Percentiles rank a stretch among this genome's conserved stretches.
Evolutionary conservation across 495 filamentous ascomycete species (phyloP).

Genomic region (Penicillium herquei): DNA sequence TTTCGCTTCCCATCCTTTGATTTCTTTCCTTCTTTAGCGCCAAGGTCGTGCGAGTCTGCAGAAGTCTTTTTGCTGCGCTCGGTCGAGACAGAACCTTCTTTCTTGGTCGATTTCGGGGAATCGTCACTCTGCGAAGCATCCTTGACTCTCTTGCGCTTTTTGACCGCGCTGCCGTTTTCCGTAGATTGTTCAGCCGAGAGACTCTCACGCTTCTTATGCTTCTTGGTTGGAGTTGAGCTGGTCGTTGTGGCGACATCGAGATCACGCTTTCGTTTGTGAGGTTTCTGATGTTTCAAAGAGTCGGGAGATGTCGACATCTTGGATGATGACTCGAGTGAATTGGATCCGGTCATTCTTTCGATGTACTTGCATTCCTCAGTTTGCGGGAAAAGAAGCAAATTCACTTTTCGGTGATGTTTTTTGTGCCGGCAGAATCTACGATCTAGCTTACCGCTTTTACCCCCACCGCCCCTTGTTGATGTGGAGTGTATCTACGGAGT

Average conservation of each 20-base stretch:
- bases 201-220: constrained; percentile 35
- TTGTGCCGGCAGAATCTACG: constrained; percentile 14
- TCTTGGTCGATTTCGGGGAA: constrained; percentile 22
- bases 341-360: constrained; percentile 28
- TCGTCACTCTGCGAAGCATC: constrained; percentile 12
- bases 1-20: constrained; percentile 29
- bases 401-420: constrained; percentile 16
- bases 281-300: constrained; percentile 29
- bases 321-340: constrained; percentile 17
- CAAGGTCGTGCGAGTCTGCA: constrained; percentile 19
- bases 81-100: constrained; percentile 33
- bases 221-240: constrained; percentile 38
- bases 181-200: constrained; percentile 10
- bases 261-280: constrained; percentile 43
- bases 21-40: constrained; percentile 26
- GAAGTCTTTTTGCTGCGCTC: constrained; percentile 20
- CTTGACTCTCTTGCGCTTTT: constrained; percentile 26
- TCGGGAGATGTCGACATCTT: constrained; percentile 20
- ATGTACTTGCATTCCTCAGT: constrained; percentile 5
- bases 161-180: constrained; percentile 16
- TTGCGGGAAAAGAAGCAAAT: constrained; percentile 13
- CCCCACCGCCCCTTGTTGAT: constrained; percentile 10
- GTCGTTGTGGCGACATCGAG: constrained; percentile 26
- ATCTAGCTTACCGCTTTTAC: neutral
- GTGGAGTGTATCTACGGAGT: neutral